A percentile compares a stretch with the other conserved stretches of the same genome.
phyloP scores from a whole-genome alignment of 2,329 filamentous ascomycete genomes.

The Beauveria pseudobassiana region DNA sequence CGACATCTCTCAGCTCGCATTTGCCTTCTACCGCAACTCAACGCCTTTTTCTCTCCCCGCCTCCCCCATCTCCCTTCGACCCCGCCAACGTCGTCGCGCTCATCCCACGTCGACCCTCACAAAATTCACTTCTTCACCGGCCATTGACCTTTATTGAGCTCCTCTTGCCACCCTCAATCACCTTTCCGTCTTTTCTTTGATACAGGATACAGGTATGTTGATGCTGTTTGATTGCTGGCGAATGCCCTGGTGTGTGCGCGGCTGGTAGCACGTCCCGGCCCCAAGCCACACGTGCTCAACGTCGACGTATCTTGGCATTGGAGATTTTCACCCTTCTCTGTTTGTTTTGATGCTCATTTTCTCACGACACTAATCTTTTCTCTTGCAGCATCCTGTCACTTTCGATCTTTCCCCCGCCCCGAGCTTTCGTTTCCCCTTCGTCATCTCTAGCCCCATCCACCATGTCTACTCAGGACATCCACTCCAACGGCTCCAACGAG shows the following conservation, averaged over 20 bases:
- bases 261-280: neutral
- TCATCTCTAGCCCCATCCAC: constrained; percentile 17
- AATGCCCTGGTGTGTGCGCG: neutral
- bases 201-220: constrained; percentile 7
- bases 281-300: constrained; percentile 8
- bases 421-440: constrained; percentile 3
- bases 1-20: constrained; percentile 10
- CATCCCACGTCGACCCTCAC: constrained; percentile 9
- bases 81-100: constrained; percentile 17
- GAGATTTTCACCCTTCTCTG: neutral
- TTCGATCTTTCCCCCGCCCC: neutral
- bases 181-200: neutral
- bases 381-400: neutral
- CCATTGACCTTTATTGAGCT: constrained; percentile 19
- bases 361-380: neutral
- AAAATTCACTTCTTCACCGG: constrained; percentile 13
- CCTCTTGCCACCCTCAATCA: neutral
- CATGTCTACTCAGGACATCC: constrained; percentile 59
- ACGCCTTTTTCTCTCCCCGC: constrained; percentile 15
- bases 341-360: neutral
- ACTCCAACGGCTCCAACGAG: constrained; percentile 51
- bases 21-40: constrained; percentile 13
- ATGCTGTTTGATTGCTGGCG: constrained; percentile 1
- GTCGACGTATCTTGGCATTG: neutral
- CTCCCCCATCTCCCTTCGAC: constrained; percentile 18